phyloP scores from a whole-genome alignment of 2,329 filamentous ascomycete genomes.

The Colletotrichum spaethianum region DNA sequence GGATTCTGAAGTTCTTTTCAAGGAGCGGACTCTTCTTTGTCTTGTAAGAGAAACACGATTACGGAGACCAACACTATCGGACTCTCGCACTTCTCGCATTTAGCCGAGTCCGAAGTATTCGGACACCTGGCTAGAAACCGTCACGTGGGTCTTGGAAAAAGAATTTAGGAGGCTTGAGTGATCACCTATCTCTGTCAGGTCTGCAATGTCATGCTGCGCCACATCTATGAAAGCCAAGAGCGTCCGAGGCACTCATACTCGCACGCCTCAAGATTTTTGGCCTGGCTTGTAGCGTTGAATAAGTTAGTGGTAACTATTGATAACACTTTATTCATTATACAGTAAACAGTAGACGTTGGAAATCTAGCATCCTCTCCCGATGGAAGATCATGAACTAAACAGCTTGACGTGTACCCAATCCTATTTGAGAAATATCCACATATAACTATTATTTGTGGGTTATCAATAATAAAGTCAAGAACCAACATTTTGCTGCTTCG shows the following conservation, averaged over 20 bases:
- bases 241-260: neutral
- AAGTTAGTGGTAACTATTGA: too few relatives aligned
- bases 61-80: neutral
- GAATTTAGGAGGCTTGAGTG: neutral
- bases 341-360: neutral
- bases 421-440: neutral
- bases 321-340: neutral
- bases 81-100: constrained; percentile 7
- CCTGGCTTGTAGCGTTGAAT: neutral
- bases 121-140: neutral
- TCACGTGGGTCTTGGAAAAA: neutral
- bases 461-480: too few relatives aligned
- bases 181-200: neutral
- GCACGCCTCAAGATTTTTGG: neutral
- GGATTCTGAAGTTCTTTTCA: neutral
- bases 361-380: neutral
- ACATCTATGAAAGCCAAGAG: neutral
- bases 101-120: constrained; percentile 19
- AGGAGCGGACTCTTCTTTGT: neutral
- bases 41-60: neutral
- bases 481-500: too few relatives aligned
- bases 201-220: neutral
- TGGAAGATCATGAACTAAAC: neutral
- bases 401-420: neutral
- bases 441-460: too few relatives aligned